Evolutionary conservation across 2,329 filamentous ascomycete species (phyloP).

Genomic region (Fusarium beomiforme): DNA sequence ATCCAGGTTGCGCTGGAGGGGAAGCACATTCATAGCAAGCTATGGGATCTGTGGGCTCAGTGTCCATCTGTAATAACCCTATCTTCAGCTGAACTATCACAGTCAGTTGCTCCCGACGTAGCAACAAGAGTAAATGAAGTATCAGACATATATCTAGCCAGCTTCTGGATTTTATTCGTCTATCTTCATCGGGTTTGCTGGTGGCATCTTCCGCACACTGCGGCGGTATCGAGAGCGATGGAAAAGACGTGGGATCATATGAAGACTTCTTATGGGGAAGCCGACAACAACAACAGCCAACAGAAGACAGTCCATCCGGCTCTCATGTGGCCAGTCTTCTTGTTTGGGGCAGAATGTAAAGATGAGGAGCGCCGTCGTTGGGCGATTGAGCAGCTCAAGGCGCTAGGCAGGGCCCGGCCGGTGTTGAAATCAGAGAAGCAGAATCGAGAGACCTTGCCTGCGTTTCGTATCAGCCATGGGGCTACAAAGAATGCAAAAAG

Average conservation of each 20-base stretch:
- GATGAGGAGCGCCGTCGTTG: accelerated
- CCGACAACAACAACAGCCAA: neutral
- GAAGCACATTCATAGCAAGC: neutral
- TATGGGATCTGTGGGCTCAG: slow-evolving; percentile 3
- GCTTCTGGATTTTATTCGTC: slow-evolving; percentile 3
- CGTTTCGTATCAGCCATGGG: neutral
- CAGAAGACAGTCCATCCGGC: neutral
- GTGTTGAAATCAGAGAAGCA: neutral
- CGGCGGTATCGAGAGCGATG: neutral
- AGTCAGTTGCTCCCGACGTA: neutral
- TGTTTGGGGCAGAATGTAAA: neutral
- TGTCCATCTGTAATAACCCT: neutral
- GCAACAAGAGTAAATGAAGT: neutral
- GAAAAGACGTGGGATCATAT: neutral
- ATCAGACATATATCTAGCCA: neutral
- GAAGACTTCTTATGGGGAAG: slow-evolving; percentile 1
- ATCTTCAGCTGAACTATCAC: neutral
- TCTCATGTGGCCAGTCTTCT: neutral
- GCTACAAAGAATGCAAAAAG: neutral
- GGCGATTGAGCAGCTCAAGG: neutral
- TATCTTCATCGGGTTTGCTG: slow-evolving; percentile 2
- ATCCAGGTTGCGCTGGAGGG: neutral
- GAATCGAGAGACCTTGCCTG: neutral
- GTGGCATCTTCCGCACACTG: slow-evolving; percentile 4
- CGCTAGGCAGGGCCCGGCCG: neutral